Evolutionary conservation across 1,139 yeast species (phyloP), one percentile per base, ranked within the genome.

Genomic region (Saccharomyces hybrid): DNA sequence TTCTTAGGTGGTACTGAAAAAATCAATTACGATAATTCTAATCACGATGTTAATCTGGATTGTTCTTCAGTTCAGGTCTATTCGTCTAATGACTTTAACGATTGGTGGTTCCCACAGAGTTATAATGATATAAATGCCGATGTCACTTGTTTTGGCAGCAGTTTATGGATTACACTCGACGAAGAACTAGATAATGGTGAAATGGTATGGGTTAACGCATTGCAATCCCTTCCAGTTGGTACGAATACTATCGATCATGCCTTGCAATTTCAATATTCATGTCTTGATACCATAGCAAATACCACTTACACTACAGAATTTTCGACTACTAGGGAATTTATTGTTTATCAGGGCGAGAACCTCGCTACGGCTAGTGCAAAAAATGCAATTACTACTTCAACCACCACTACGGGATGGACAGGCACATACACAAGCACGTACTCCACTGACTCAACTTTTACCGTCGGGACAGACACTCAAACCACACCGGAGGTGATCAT

Each of bases 21-120:
- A 2, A 59, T 70, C 19, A 52, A 58, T 13, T 70, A 60, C 49
- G 67, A 66, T 50, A 56, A 61, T 5, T 50, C 53, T 16, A 55
- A 59, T 23, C 57, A 53, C 9, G 65, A 64, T 14, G 55, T 57
- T 31, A 56, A 58, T 28, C 54, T 70, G 27, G 66, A 66, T 51
- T 71, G 74, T 57, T 57, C 62, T n/a, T 51, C 60, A 5, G 56
- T 64, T 14, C 67, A 69, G 56, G 62, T 64, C 5, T 59, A 57
- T 48, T 48, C 62, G 5, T 58, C 73, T 11, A 62, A 63, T 34
- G 57, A 62, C 16, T 65, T 64, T 53, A 71, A 71, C 51, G 70
- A 68, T 47, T 71, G 70, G 68, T 58, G 60, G 50, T 62, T 67
- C 13, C 72, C 74, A 19, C 52, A 54, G 9, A 55, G 58, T 3